Evolutionary conservation across 768 basidiomycete genomes (phyloP).

Genomic region (Pleurotus cornucopiae): DNA sequence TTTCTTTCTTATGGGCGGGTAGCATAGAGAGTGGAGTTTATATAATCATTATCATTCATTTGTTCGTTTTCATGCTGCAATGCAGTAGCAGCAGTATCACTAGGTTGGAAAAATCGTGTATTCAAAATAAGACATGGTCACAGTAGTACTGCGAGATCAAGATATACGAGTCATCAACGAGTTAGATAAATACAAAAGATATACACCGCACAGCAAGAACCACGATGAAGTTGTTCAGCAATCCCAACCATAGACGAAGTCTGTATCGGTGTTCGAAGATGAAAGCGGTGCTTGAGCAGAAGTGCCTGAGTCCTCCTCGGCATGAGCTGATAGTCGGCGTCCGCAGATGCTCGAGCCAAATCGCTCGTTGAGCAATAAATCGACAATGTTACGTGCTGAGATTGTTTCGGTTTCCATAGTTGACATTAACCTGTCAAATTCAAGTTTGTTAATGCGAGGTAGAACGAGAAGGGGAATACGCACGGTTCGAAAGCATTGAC

Average conservation of each 20-base stretch:
- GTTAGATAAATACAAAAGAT: too few relatives aligned
- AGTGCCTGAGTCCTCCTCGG: conserved; percentile 7
- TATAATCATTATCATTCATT: too few relatives aligned
- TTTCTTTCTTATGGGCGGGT: too few relatives aligned
- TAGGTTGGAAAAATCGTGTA: conserved; percentile 2
- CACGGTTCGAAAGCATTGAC: conserved; percentile 90
- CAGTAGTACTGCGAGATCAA: too few relatives aligned
- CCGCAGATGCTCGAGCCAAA: conserved; percentile 73
- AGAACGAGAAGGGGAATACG: conserved; percentile 23
- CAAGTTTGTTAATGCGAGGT: conserved; percentile 2
- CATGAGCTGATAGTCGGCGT: conserved; percentile 23
- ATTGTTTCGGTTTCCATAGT: conserved; percentile 95
- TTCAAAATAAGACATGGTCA: conserved; percentile 1
- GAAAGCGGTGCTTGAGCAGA: too few relatives aligned
- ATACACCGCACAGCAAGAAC: too few relatives aligned
- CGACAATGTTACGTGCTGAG: conserved; percentile 78
- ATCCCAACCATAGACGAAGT: conserved; percentile 73
- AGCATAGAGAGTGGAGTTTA: too few relatives aligned
- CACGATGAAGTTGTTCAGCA: conserved; percentile 36
- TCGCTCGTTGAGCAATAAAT: conserved; percentile 69
- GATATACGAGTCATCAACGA: too few relatives aligned
- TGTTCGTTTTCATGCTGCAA: too few relatives aligned
- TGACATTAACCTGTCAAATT: conserved; percentile 59
- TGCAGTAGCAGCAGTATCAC: too few relatives aligned
- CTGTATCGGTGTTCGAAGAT: conserved; percentile 14